Percentiles rank a stretch among this genome's conserved stretches.
phyloP scores from a whole-genome alignment of 345 rosid genomes.

The Isatis tinctoria region DNA sequence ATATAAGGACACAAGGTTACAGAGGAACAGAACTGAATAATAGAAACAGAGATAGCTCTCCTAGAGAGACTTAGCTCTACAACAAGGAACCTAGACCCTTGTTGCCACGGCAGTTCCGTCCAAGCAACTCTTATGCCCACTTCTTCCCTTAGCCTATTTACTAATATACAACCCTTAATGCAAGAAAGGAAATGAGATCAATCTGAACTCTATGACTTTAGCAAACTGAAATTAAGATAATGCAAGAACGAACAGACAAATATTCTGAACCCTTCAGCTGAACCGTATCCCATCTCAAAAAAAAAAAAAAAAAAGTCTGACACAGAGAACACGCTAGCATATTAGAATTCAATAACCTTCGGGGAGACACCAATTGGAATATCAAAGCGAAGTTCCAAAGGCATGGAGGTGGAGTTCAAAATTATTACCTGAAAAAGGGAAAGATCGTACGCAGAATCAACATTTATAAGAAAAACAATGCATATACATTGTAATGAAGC shows the following conservation, averaged over 20 bases:
- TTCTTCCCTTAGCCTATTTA: background rate
- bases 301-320: background rate
- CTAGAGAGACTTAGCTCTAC: background rate
- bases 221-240: background rate
- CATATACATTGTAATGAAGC: background rate
- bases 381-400: slow-evolving; percentile 87
- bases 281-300: background rate
- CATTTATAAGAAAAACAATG: slow-evolving; percentile 1
- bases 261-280: background rate
- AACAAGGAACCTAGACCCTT: slow-evolving; percentile 10
- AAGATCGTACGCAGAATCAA: slow-evolving; percentile 17
- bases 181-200: slow-evolving; percentile 5
- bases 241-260: background rate
- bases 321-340: slow-evolving; percentile 3
- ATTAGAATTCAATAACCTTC: slow-evolving; percentile 47
- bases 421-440: slow-evolving; percentile 64
- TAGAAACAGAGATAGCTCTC: slow-evolving; percentile 2
- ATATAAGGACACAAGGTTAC: slow-evolving; percentile 5
- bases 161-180: background rate
- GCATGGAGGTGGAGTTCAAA: slow-evolving; percentile 68
- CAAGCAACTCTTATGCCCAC: slow-evolving; percentile 1
- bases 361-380: slow-evolving; percentile 95
- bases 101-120: background rate
- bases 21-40: background rate
- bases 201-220: background rate